A percentile compares a stretch with the other conserved stretches of the same genome.
phyloP scores from a whole-genome alignment of 805 yeast genomes.

The Ogataea naganishii region DNA sequence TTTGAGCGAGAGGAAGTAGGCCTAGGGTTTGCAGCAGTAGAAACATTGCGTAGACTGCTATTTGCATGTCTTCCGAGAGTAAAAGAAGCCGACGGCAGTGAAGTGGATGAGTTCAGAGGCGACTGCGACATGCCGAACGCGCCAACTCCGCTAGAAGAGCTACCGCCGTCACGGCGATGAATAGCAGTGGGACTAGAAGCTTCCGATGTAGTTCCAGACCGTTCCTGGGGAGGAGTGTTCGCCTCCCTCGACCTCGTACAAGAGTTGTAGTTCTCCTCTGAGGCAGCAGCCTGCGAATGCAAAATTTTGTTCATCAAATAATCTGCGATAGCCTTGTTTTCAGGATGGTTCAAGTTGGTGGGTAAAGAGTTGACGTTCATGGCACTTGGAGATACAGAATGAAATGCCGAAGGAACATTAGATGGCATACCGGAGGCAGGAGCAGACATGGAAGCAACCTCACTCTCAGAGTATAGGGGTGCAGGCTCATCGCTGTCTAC shows the following conservation, averaged over 20 bases:
- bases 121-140: slow-evolving; percentile 3
- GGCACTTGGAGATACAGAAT: too few relatives aligned
- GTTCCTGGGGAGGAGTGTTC: background rate
- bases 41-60: background rate
- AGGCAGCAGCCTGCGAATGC: slow-evolving; percentile 3
- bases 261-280: background rate
- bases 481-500: slow-evolving; percentile 14
- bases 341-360: background rate
- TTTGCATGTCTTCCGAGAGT: slow-evolving; percentile 1
- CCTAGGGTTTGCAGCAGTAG: too few relatives aligned
- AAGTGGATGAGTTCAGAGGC: background rate
- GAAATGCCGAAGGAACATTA: too few relatives aligned
- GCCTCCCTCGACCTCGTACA: background rate
- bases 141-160: slow-evolving; percentile 2
- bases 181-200: background rate
- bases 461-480: slow-evolving; percentile 12
- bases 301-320: slow-evolving; percentile 7
- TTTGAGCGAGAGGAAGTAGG: too few relatives aligned
- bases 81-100: background rate
- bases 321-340: slow-evolving; percentile 6
- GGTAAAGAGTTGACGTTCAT: too few relatives aligned
- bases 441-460: background rate
- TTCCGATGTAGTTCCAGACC: background rate
- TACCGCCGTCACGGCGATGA: too few relatives aligned
- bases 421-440: background rate